Evolutionary conservation across 1,284 basidiomycete species (phyloP), one percentile per base, ranked within the genome.

Genomic region (Coniophora puteana): DNA sequence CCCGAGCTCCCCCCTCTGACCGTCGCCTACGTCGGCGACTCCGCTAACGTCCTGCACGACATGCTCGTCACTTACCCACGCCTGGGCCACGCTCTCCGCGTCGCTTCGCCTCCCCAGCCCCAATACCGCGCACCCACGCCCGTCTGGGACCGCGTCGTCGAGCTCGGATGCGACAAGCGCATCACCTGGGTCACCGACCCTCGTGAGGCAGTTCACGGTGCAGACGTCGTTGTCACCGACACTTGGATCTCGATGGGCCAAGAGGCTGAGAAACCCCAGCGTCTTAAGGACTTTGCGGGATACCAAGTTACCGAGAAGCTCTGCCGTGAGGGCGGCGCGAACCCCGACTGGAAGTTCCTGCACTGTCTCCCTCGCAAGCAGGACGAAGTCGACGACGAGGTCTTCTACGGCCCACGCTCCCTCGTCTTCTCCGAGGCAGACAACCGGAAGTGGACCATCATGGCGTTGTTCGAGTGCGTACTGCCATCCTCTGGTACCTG

Each of bases 211-310:
- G 86, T 98, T 11, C 66, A 83, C 12, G 86, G 84, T 35, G 95
- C 96, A 13, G 93, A 98, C 59, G 78, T 98, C 16, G 87, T 99
- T 36, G 80, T 97, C 16, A 99, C 96, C 3, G 93, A 97, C 63
- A 97, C 93, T 3, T 97, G 93, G 92, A 93, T 99, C 54, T 95
- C 92, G 4, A 99, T 99, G 95, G 96, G 95, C 21, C 93, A 97
- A 66, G 96, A 99, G 65, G 86, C 83, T 2, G 92, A 97, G 62
- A 93, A 94, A 54, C 86, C 72, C n/a, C 82, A 92, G 54, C 83
- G 95, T 24, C 65, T 97, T 36, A 69, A 80, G 41, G 93, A 93
- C 46, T 99, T 99, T 65, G 52, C 76, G 8, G 95, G 95, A 3
- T 99, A 93, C 67, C 96, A 98, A 60, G 83, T 99, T 34, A 98